A percentile compares a stretch with the other conserved stretches of the same genome.
These are phyloP conservation scores for Vitis hybrid DNA, from an alignment of 177 flowering plant genomes.

Conservation along the genomic window DNA sequence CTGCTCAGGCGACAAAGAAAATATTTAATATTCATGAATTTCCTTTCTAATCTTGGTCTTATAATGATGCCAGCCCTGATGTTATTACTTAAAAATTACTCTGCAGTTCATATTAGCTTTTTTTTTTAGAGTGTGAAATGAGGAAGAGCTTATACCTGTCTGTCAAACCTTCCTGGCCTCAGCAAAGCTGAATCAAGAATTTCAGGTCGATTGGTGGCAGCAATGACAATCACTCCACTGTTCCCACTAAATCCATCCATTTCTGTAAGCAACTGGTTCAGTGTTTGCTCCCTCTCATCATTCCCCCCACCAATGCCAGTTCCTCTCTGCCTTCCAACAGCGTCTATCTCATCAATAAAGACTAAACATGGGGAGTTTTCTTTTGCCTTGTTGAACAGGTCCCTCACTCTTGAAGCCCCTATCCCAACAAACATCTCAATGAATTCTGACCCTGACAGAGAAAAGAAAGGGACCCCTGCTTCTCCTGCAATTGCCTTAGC, in stretches of 20 bases:
- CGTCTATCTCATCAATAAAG: conserved; percentile 73
- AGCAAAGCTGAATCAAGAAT: conserved; percentile 73
- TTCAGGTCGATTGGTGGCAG: conserved; percentile 75
- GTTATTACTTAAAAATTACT: too few species aligned
- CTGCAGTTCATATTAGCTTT: too few species aligned
- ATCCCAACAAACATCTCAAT: conserved; percentile 85
- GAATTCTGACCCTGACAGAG: conserved; percentile 78
- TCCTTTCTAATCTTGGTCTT: too few species aligned
- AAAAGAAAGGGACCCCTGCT: conserved; percentile 77
- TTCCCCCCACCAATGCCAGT: conserved; percentile 70
- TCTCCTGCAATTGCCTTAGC: conserved; percentile 79
- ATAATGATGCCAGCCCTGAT: too few species aligned
- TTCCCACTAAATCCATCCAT: conserved; percentile 72
- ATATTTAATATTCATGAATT: too few species aligned
- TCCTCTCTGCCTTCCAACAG: conserved; percentile 67
- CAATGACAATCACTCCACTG: conserved; percentile 66
- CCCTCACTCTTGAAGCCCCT: conserved; percentile 76
- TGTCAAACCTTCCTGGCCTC: conserved; percentile 74
- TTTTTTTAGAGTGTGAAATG: too few species aligned
- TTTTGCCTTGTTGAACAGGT: conserved; percentile 71
- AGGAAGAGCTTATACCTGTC: conserved; percentile 38
- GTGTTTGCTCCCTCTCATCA: conserved; percentile 65
- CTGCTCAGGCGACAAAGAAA: conserved; percentile 16
- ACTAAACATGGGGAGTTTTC: conserved; percentile 61
- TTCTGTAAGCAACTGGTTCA: conserved; percentile 67